A percentile compares a stretch with the other conserved stretches of the same genome.
phyloP scores from a whole-genome alignment of 495 filamentous ascomycete species.

The Xanthoparmelia taractica region DNA sequence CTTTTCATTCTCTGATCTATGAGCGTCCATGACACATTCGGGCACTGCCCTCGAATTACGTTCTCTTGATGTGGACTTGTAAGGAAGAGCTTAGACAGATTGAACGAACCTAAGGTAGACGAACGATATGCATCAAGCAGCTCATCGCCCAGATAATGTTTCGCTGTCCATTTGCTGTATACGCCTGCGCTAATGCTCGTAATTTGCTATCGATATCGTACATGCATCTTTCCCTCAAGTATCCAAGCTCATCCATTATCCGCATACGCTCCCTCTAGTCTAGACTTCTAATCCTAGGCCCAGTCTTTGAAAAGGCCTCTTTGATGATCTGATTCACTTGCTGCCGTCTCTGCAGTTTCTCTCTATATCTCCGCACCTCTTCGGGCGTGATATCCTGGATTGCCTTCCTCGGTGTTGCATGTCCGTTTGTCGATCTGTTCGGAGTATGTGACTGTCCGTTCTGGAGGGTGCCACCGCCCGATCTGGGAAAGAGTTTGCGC shows the following conservation, averaged over 20 bases:
- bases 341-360: constrained; percentile 47
- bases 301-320: constrained; percentile 31
- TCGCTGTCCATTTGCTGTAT: background rate
- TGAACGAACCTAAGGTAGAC: too few species aligned
- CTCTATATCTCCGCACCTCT: constrained; percentile 52
- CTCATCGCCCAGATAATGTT: background rate
- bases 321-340: constrained; percentile 43
- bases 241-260: background rate
- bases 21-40: too few species aligned
- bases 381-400: constrained; percentile 38
- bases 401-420: constrained; percentile 38
- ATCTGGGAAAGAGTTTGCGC: constrained; percentile 30
- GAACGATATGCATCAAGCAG: background rate
- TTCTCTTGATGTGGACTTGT: background rate
- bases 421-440: constrained; percentile 36
- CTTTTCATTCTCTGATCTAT: background rate
- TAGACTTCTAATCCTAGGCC: constrained; percentile 22
- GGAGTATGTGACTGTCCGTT: constrained; percentile 32
- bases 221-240: background rate
- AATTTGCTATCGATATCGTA: background rate
- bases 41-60: too few species aligned
- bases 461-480: constrained; percentile 34
- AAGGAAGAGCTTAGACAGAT: background rate
- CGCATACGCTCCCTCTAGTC: background rate
- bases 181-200: constrained; percentile 12